These are phyloP conservation scores for Apiotrichum sp. DNA, from an alignment of 1,284 basidiomycete species.

Conservation along the genomic window DNA sequence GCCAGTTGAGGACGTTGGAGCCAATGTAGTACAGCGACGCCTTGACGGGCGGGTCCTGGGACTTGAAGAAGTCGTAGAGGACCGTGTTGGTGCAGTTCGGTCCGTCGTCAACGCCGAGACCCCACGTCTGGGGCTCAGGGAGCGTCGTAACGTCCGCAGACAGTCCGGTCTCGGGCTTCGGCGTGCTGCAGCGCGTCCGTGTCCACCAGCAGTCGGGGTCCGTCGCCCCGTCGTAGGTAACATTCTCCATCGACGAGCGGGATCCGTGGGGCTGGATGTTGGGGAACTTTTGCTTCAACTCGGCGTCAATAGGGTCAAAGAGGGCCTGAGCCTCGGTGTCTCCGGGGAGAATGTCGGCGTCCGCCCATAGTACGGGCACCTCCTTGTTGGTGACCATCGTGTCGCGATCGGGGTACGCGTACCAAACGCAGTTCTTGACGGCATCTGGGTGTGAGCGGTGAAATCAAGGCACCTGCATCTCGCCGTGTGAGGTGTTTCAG, in stretches of 20 bases:
- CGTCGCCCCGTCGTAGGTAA: constrained; percentile 21
- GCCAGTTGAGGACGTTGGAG: constrained; percentile 54
- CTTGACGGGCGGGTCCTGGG: constrained; percentile 47
- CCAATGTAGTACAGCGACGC: constrained; percentile 52
- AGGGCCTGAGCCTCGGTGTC: constrained; percentile 44
- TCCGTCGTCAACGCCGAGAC: constrained; percentile 52
- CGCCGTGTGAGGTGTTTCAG: background rate
- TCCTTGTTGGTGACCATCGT: constrained; percentile 14
- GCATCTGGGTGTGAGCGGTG: constrained; percentile 9
- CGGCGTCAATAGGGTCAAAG: constrained; percentile 36
- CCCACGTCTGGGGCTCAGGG: constrained; percentile 53
- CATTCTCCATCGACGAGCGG: constrained; percentile 26
- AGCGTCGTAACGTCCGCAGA: constrained; percentile 43
- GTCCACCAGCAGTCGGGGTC: constrained; percentile 45
- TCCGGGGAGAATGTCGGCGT: constrained; percentile 39
- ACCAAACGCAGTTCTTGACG: constrained; percentile 28
- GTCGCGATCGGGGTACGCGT: constrained; percentile 35
- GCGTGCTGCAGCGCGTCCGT: constrained; percentile 38
- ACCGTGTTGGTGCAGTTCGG: constrained; percentile 52
- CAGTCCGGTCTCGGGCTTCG: constrained; percentile 31
- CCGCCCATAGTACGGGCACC: constrained; percentile 45
- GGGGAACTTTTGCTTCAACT: constrained; percentile 26
- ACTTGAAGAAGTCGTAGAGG: constrained; percentile 51
- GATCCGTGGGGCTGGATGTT: constrained; percentile 25
- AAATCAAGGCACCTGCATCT: background rate